Percentiles rank a stretch among this genome's conserved stretches.
Conservation (phyloP, 2,329 filamentous ascomycete genomes). For the Fusarium liriodendri region DNA sequence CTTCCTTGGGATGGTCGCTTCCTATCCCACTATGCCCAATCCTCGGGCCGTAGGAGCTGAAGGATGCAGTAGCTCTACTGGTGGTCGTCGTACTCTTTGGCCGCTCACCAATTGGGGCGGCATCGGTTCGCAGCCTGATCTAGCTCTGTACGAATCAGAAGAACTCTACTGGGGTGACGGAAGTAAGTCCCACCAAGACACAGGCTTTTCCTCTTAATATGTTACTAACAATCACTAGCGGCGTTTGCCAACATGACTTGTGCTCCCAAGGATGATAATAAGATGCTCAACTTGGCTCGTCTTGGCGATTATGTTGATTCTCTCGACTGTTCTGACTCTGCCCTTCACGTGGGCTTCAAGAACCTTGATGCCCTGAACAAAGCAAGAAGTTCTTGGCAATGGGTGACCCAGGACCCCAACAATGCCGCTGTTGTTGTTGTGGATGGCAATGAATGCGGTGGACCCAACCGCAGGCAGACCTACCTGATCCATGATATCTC, state of each 20-base stretch:
- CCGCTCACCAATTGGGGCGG: background rate
- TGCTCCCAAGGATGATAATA: background rate
- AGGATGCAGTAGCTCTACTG: background rate
- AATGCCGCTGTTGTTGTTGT: background rate
- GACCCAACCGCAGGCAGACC: background rate
- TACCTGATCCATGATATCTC: background rate
- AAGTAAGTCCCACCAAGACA: background rate
- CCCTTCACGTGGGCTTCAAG: background rate
- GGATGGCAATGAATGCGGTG: background rate
- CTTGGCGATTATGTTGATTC: background rate
- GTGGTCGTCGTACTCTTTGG: background rate
- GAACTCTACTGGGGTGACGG: background rate
- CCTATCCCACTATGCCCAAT: background rate
- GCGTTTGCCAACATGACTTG: constrained; percentile 4
- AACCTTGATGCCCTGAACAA: background rate
- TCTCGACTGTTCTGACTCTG: background rate
- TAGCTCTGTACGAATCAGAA: background rate
- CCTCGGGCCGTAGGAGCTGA: background rate
- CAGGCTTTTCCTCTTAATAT: background rate
- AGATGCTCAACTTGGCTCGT: constrained; percentile 3
- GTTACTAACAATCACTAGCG: constrained; percentile 2
- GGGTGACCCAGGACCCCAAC: background rate
- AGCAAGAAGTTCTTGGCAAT: background rate
- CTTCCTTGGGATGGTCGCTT: background rate
- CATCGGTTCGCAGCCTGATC: background rate